Evolutionary conservation across 257 asterid genomes (phyloP), one percentile per base, ranked within the genome.

Genomic region (Anisodus tanguticus): DNA sequence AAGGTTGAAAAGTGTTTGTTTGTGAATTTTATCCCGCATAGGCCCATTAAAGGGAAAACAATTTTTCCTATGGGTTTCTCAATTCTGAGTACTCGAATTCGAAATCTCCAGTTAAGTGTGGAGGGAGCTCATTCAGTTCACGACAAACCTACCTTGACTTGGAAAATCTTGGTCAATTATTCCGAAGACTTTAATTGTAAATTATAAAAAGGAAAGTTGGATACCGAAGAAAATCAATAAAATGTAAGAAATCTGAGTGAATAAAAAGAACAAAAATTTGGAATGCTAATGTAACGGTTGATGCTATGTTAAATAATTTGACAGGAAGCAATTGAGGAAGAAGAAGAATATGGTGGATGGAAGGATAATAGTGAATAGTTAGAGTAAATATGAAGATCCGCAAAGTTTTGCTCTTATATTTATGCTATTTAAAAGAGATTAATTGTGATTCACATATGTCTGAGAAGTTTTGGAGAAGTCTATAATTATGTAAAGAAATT

Each of bases 321-420:
- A 41, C 77, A 86, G 87, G 80, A 68, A 60, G 85, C 80, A 6
- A 8, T 43, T 39, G 63, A 54, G 3, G 74, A 55, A 49, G 87
- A 8, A 0, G 87, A 67, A 60, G 89, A 88, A 11, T 82, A 76
- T 67, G 89, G 87, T n/a, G 90, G 90, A 81, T 88, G 90, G 90
- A 88, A 86, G 83, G 83, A 88, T 49, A 84, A 87, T 39, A 16
- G 4, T 45, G 58, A 81, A 3, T 16, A 0, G 12, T 2, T 57
- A 57, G 22, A 2, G 17, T 12, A 4, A 57, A 57, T 8, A 57
- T 57, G 19, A 57, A 57, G 22, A 57, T 57, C 1, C 0, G 15
- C 22, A 57, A 0, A 16, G 17, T 9, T 13, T 58, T 57, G 6
- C 15, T 13, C 8, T 4, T 16, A 58, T 58, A 5, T 58, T 58